Base-by-base conservation (phyloP, 2,329 filamentous ascomycete species). In the Fusarium nematophilum region DNA sequence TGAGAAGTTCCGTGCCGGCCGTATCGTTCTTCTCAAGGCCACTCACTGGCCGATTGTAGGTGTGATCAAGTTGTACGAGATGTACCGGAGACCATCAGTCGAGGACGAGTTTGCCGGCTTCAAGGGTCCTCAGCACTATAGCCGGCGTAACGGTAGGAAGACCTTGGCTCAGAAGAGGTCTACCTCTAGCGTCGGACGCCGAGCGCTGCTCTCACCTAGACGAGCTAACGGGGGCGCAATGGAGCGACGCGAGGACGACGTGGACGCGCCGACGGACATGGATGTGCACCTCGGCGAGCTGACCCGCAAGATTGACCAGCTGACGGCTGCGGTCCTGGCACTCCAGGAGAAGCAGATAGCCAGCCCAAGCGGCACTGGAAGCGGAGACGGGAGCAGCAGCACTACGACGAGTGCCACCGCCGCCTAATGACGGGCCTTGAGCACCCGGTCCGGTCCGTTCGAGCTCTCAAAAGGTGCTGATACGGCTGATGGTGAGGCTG, bases 21-120 rank as follows among this genome's bases (percentile, higher is more conserved):
- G 86, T 38, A 89, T 90, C 57, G 53, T 84, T 34, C 77, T 89
- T n/a, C 80, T 90, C 50, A 86, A 87, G 65, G 77, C 80, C 5
- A 89, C 86, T 0, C 87, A 89, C 66, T 77, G 86, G 39, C 90
- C 90, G 26, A 86, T 91, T 59, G 88, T 93, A 23, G 84, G 76
- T n/a, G 76, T 81, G 38, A 93, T 93, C 63, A 83, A 85, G 72
- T 69, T 81, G n/a, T 92, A 90, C 71, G 90, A 92, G 74, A 78
- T 78, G 66, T 60, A 84, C 38, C 73, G 75, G 17, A 73, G 73
- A 52, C 77, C 75, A 44, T 66, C 76, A 7, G 58, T 70, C 10
- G 66, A 72, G 10, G 79, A 81, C 44, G 79, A 79, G 45, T 82
- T 78, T 60, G 78, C 77, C 53, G 79, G 75, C 23, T 83, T 81